Conservation (phyloP, 2,329 filamentous ascomycete species). For the Colletotrichum caudatum region DNA sequence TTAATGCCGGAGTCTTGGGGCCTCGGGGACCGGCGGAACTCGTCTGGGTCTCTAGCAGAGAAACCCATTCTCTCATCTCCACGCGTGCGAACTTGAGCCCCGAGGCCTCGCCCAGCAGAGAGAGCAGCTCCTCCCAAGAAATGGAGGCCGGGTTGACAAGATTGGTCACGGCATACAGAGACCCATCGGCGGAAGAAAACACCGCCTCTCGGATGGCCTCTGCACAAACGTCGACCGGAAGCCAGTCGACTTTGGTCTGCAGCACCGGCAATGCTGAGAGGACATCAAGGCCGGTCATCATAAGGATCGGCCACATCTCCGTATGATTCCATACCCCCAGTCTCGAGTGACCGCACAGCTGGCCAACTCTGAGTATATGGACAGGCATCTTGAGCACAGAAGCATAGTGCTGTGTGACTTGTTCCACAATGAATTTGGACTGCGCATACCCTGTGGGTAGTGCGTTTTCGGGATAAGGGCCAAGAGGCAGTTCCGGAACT, state of each 20-base stretch:
- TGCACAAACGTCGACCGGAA: slow-evolving; percentile 29
- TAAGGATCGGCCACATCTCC: slow-evolving; percentile 35
- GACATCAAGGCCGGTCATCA: slow-evolving; percentile 10
- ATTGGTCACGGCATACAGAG: neutral
- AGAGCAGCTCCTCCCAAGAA: slow-evolving; percentile 2
- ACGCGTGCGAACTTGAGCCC: neutral
- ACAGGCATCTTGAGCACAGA: neutral
- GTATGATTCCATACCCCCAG: slow-evolving; percentile 27
- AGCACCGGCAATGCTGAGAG: slow-evolving; percentile 19
- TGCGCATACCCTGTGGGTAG: slow-evolving; percentile 30
- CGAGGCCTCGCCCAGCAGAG: neutral
- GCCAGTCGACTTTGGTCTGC: slow-evolving; percentile 27
- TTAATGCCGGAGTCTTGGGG: slow-evolving; percentile 8
- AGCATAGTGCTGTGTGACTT: slow-evolving; percentile 15
- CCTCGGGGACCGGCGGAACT: neutral
- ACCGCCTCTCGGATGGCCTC: neutral
- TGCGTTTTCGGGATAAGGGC: neutral
- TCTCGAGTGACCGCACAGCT: slow-evolving; percentile 14
- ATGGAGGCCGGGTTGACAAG: slow-evolving; percentile 6
- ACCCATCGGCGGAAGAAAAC: neutral
- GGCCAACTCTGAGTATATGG: slow-evolving; percentile 17
- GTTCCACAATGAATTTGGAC: slow-evolving; percentile 33
- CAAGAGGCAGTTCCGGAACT: slow-evolving; percentile 9
- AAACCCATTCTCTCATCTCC: slow-evolving; percentile 20
- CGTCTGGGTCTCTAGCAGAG: neutral